Base-by-base conservation (phyloP, 345 rosid species). In the Arabidopsis suecica region DNA sequence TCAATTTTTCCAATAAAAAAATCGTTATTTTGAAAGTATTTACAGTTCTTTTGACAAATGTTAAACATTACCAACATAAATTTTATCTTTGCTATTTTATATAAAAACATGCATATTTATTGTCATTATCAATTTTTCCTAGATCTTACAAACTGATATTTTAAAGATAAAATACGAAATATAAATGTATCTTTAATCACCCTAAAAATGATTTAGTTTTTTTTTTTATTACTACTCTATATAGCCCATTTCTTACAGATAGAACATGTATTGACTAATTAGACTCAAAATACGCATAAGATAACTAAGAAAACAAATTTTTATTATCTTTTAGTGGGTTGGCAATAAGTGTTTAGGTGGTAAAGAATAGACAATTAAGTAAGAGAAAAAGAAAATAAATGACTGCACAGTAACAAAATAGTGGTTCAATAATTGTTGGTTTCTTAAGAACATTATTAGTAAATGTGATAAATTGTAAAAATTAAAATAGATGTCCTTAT, bases 321-420 rank as follows among this genome's bases (percentile, higher is more conserved):
- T 34, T 34, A 34, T 11, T 41, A 41, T 41, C 11, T 58, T 2
- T 58, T 4, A 16, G 28, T 58, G 44, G 44, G 13, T 58, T 34
- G 42, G 63, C 44, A 58, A 58, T 58, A 16, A 58, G 5, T 58
- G 7, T 53, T 58, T 34, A 34, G 14, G 63, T 58, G 10, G 28
- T 58, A 16, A n/a, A 16, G 60, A 58, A 58, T 34, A 34, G 42
- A 58, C 4, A 4, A 58, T 58, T 58, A 55, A 30, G 10, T 28
- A 18, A 55, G 18, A 54, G 37, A 55, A 30, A 18, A 25, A 18
- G 13, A 2, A 28, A 54, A 28, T 16, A 23, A 54, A 54, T 54
- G 58, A 54, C 60, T 30, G 20, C 34, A 18, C 0, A 9, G 9
- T 37, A 37, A 60, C 16, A 60, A 51, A 51, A 23, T 23, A 51